Evolutionary conservation across 768 basidiomycete genomes (phyloP).

Genomic region (Tulasnella sp.): DNA sequence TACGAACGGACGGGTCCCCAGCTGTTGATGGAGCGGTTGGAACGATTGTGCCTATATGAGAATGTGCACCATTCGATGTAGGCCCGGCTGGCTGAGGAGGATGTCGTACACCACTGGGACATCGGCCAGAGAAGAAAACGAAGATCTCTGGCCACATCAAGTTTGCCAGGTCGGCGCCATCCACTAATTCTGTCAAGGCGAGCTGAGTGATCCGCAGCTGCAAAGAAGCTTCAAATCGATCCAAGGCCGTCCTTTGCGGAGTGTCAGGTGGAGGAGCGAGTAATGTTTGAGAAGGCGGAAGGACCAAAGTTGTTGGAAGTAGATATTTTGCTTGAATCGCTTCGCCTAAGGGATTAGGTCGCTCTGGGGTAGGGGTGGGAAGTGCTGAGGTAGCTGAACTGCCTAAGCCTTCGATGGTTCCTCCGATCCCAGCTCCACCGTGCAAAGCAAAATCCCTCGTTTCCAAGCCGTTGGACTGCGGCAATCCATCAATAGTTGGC

Average conservation of each 20-base stretch:
- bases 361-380: background rate
- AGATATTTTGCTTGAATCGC: slow-evolving; percentile 18
- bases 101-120: slow-evolving; percentile 10
- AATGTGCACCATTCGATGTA: background rate
- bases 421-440: slow-evolving; percentile 13
- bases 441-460: slow-evolving; percentile 21
- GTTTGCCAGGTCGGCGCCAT: slow-evolving; percentile 79
- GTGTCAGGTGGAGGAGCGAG: slow-evolving; percentile 43
- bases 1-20: background rate
- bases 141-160: slow-evolving; percentile 77
- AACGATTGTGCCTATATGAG: background rate
- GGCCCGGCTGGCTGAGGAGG: background rate
- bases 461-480: background rate
- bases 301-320: slow-evolving; percentile 30
- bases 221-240: slow-evolving; percentile 67
- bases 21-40: background rate
- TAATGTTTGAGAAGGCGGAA: slow-evolving; percentile 41
- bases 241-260: slow-evolving; percentile 44
- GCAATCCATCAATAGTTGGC: slow-evolving; percentile 10
- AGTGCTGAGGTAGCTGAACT: background rate
- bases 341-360: background rate
- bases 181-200: slow-evolving; percentile 68
- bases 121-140: slow-evolving; percentile 64
- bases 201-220: slow-evolving; percentile 83
- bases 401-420: background rate